phyloP scores from a whole-genome alignment of 2,329 filamentous ascomycete genomes.

The Aspergillus sergii region DNA sequence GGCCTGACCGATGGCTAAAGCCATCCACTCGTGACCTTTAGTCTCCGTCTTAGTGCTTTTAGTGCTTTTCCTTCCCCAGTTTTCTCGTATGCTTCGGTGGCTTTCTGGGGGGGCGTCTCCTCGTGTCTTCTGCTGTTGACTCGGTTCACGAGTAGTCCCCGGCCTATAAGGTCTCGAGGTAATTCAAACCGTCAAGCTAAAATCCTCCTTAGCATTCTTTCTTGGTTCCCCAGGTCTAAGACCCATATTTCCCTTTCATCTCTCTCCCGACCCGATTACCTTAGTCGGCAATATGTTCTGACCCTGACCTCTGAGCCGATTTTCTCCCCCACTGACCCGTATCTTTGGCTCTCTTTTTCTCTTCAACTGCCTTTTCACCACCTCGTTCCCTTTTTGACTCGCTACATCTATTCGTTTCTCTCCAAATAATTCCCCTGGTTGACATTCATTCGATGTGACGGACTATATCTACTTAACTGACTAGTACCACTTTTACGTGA shows the following conservation, averaged over 20 bases:
- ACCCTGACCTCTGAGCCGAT: neutral
- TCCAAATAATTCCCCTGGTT: neutral
- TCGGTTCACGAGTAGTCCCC: neutral
- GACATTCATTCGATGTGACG: conserved; percentile 1
- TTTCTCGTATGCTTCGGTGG: neutral
- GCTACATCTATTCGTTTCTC: neutral
- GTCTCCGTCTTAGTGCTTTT: neutral
- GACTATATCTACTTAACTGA: neutral
- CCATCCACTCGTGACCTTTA: conserved; percentile 5
- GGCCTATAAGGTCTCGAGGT: neutral
- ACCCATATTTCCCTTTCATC: neutral
- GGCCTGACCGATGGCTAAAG: neutral
- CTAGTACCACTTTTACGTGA: neutral
- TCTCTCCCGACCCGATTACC: conserved; percentile 2
- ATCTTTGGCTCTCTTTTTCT: neutral
- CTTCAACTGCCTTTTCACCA: neutral
- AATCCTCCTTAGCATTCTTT: neutral
- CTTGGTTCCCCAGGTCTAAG: neutral
- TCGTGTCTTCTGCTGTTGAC: neutral
- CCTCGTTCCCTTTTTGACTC: neutral
- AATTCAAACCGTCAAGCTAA: neutral
- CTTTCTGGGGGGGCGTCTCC: neutral
- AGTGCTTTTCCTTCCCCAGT: conserved; percentile 1
- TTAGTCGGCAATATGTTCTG: conserved; percentile 6
- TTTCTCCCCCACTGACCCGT: conserved; percentile 1